Conservation (phyloP, 768 basidiomycete species). For the Hericium rajendrae region DNA sequence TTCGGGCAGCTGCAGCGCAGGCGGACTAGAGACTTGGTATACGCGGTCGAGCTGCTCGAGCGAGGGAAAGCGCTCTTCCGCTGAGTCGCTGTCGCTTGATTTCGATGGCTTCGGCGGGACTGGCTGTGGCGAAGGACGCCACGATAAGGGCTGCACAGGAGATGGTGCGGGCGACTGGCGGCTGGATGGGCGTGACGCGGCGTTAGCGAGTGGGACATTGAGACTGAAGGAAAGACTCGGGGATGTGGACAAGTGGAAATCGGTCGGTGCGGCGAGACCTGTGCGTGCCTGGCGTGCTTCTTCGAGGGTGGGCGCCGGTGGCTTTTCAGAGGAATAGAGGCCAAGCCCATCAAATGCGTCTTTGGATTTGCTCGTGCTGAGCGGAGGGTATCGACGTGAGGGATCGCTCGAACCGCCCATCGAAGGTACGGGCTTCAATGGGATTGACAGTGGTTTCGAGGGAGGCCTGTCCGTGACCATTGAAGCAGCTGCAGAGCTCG, state of each 20-base stretch:
- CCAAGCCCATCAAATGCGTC: constrained; percentile 80
- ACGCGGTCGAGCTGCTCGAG: constrained; percentile 71
- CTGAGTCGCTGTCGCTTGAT: constrained; percentile 32
- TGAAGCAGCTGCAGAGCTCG: constrained; percentile 1
- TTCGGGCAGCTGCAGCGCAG: not conserved
- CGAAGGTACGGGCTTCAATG: not conserved
- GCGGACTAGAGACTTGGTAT: not conserved
- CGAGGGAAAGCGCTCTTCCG: constrained; percentile 77
- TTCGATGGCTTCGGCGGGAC: not conserved
- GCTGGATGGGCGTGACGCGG: constrained; percentile 2
- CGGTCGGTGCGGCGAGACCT: constrained; percentile 41
- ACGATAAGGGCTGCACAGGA: constrained; percentile 6
- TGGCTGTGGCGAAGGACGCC: constrained; percentile 10
- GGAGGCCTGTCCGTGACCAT: not conserved
- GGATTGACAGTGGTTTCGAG: constrained; percentile 1
- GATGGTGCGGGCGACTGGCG: constrained; percentile 6
- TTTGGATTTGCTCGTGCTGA: constrained; percentile 24
- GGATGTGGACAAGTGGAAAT: not conserved
- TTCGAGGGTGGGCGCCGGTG: constrained; percentile 56
- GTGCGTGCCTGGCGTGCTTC: constrained; percentile 68
- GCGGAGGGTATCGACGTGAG: constrained; percentile 1
- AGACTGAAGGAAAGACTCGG: not conserved
- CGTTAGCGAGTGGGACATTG: constrained; percentile 5
- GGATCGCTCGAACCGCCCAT: not conserved
- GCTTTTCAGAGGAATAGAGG: constrained; percentile 32